phyloP scores from a whole-genome alignment of 768 basidiomycete genomes.

The Chlorophyllum brunneum region DNA sequence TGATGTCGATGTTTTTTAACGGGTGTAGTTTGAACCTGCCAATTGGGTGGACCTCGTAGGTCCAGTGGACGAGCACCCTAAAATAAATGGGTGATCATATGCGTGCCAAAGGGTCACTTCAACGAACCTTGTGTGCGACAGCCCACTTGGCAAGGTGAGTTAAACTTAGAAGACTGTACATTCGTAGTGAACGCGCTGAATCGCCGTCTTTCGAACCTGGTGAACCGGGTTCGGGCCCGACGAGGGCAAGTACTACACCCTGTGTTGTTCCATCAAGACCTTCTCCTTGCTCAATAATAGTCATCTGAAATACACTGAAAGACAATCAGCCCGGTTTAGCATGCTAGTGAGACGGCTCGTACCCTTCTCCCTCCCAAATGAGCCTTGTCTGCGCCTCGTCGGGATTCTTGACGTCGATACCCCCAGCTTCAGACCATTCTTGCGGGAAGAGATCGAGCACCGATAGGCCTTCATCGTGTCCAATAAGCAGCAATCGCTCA shows the following conservation, averaged over 20 bases:
- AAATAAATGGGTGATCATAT: conserved; percentile 4
- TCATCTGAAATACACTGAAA: conserved; percentile 71
- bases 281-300: conserved; percentile 66
- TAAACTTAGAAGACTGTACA: conserved; percentile 81
- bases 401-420: conserved; percentile 52
- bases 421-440: conserved; percentile 56
- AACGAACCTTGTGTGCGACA: conserved; percentile 57
- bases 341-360: conserved; percentile 19
- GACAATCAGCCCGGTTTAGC: not conserved
- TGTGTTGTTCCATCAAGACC: conserved; percentile 47
- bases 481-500: conserved; percentile 68
- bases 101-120: not conserved
- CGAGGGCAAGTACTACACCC: conserved; percentile 75
- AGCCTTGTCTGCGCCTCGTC: conserved; percentile 63
- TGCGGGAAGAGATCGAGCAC: conserved; percentile 82
- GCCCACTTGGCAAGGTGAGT: conserved; percentile 75
- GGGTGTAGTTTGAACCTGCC: conserved; percentile 48
- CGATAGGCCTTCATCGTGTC: conserved; percentile 76
- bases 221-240: conserved; percentile 57
- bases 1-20: conserved; percentile 48
- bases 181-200: conserved; percentile 55
- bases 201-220: conserved; percentile 37
- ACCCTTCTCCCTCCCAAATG: conserved; percentile 82
- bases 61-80: conserved; percentile 63
- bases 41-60: conserved; percentile 46